These are phyloP conservation scores for Bruguiera hainesii DNA, from an alignment of 441 rosid genomes.

Conservation along the genomic window DNA sequence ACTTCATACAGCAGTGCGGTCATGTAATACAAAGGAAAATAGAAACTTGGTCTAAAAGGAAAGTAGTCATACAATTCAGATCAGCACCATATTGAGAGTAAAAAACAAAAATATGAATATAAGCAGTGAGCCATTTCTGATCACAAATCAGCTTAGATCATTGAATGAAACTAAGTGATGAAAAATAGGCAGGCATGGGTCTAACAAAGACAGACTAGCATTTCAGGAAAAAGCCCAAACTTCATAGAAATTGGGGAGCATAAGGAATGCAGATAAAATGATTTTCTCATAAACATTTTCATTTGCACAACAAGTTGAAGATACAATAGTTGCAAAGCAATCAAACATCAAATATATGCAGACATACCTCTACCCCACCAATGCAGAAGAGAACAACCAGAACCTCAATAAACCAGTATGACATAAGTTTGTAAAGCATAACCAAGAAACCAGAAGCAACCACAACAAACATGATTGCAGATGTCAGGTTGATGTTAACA, in stretches of 20 bases:
- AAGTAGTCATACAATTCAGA: no score
- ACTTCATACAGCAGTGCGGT: no score
- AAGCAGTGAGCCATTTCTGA: no score
- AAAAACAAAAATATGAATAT: no score
- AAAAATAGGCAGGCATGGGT: background rate
- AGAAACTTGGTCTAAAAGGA: no score
- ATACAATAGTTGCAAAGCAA: background rate
- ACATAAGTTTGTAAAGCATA: constrained; percentile 90
- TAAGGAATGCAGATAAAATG: background rate
- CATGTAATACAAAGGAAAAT: no score
- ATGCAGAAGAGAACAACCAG: constrained; percentile 95
- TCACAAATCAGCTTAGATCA: no score
- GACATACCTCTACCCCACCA: constrained; percentile 87
- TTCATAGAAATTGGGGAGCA: background rate
- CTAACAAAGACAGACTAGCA: background rate
- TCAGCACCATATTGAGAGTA: no score
- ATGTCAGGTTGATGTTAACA: constrained; percentile 68
- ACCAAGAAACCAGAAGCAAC: constrained; percentile 89
- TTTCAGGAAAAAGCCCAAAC: background rate
- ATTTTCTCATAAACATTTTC: constrained; percentile 1
- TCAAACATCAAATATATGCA: background rate
- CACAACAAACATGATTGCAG: constrained; percentile 77
- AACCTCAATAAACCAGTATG: constrained; percentile 82
- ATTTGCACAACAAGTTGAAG: background rate
- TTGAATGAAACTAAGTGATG: no score